Evolutionary conservation across 2,329 filamentous ascomycete species (phyloP), one percentile per base, ranked within the genome.

Genomic region (Penicillium freii): DNA sequence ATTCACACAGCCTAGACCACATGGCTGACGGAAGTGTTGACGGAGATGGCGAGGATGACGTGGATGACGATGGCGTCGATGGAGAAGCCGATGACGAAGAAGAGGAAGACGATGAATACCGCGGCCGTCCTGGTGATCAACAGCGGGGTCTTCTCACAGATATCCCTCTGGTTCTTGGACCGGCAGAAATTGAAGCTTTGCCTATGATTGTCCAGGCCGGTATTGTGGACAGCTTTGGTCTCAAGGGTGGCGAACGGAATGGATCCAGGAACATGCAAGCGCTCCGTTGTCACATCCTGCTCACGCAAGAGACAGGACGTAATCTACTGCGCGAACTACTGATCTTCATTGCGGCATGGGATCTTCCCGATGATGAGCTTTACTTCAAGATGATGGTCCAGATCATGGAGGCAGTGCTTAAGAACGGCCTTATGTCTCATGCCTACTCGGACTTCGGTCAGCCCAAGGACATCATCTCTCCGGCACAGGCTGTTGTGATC

Each of bases 201-300:
- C 93, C 96, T 54, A 96, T 97, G 92, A 95, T 97, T 58, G 88
- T 97, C 67, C 96, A 97, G 79, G 92, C 91, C 15, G 95, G 92
- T 61, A 95, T 97, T 52, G 86, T 96, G 23, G 90, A 95, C 58
- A 90, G 89, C 58, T 88, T 89, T 62, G 85, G 87, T 0, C 77
- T 85, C 8, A 89, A 87, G 44, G 88, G 87, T 19, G 89, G 79
- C 10, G 80, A 84, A 51, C 78, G 80, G 40, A 81, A 80, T 60
- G 82, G 81, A 10, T 76, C 82, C 4, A 78, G 91, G 70, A 96
- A 93, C 69, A 87, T 96, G 76, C 92, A 97, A 73, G 91, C 92
- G 60, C 91, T 93, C 1, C 82, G 93, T 23, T 97, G 92, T 68
- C 90, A 95, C 69, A 89, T 97, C 69, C 84, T 97, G 49, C 80